A percentile compares a stretch with the other conserved stretches of the same genome.
Evolutionary conservation across 345 rosid species (phyloP).

Genomic region (Raphanus raphanistrum): DNA sequence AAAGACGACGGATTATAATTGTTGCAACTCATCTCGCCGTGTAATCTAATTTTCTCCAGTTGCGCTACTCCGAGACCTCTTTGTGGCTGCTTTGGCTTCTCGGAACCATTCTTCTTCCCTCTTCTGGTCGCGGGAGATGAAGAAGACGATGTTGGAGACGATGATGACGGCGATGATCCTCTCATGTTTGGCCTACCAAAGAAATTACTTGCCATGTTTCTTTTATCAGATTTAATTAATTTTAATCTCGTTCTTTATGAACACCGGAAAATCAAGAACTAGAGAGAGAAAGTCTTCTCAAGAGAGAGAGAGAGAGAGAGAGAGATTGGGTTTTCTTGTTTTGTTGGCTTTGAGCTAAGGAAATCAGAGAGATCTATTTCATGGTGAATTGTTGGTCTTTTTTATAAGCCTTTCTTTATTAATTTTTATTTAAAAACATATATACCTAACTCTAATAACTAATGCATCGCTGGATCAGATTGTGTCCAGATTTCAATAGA

Average conservation of each 20-base stretch:
- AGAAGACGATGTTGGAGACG: conserved; percentile 26
- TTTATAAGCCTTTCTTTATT: conserved; percentile 8
- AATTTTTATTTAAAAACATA: conserved; percentile 21
- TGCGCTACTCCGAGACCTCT: conserved; percentile 99
- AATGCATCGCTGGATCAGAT: conserved; percentile 98
- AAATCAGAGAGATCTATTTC: conserved; percentile 46
- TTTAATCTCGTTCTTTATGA: not conserved
- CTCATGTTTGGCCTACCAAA: conserved; percentile 69
- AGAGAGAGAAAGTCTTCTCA: conserved; percentile 18
- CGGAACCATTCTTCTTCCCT: conserved; percentile 69
- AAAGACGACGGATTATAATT: conserved; percentile 47
- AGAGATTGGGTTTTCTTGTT: not conserved
- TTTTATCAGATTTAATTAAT: not conserved
- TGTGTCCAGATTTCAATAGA: conserved; percentile 67
- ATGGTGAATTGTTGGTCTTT: conserved; percentile 24
- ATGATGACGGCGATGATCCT: conserved; percentile 31
- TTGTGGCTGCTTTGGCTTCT: conserved; percentile 92
- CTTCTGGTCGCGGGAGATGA: conserved; percentile 64
- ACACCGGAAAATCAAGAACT: not conserved
- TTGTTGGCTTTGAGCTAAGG: conserved; percentile 28
- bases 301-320: not conserved
- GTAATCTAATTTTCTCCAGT: conserved; percentile 84
- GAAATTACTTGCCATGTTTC: conserved; percentile 65
- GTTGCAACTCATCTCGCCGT: conserved; percentile 54
- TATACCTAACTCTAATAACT: conserved; percentile 46